These are phyloP conservation scores for Colletotrichum cereale DNA, from an alignment of 2,329 filamentous ascomycete genomes.

Conservation along the genomic window DNA sequence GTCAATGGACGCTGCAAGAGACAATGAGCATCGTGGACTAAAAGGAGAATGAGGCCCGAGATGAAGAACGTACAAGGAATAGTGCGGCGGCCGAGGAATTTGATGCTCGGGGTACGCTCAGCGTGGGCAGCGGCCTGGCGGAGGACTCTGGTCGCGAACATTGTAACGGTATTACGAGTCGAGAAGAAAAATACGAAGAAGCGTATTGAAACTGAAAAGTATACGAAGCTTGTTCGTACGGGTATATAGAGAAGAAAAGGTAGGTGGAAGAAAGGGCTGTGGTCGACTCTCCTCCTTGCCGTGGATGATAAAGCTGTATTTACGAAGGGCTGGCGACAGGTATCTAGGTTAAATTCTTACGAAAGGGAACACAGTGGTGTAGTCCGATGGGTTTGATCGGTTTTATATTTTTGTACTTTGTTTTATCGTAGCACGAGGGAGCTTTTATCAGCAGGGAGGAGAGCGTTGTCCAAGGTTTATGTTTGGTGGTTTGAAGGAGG, in stretches of 20 bases:
- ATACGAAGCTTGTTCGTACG: slow-evolving; percentile 16
- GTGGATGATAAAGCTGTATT: slow-evolving; percentile 27
- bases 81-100: slow-evolving; percentile 71
- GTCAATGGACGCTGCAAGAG: slow-evolving; percentile 73
- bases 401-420: background rate
- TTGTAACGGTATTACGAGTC: slow-evolving; percentile 46
- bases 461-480: slow-evolving; percentile 16
- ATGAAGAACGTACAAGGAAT: slow-evolving; percentile 64
- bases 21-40: slow-evolving; percentile 41
- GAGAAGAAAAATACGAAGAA: background rate
- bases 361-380: background rate
- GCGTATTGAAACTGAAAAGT: background rate
- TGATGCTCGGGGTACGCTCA: slow-evolving; percentile 72
- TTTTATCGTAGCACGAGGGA: background rate
- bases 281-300: slow-evolving; percentile 38
- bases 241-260: background rate
- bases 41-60: background rate
- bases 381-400: background rate
- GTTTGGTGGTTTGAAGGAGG: slow-evolving; percentile 25
- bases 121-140: slow-evolving; percentile 70
- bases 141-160: slow-evolving; percentile 69
- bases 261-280: background rate
- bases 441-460: slow-evolving; percentile 39
- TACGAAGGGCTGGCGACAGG: slow-evolving; percentile 30
- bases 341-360: slow-evolving; percentile 12